These are phyloP conservation scores for Heritiera fomes DNA, from an alignment of 345 rosid genomes.

Conservation along the genomic window DNA sequence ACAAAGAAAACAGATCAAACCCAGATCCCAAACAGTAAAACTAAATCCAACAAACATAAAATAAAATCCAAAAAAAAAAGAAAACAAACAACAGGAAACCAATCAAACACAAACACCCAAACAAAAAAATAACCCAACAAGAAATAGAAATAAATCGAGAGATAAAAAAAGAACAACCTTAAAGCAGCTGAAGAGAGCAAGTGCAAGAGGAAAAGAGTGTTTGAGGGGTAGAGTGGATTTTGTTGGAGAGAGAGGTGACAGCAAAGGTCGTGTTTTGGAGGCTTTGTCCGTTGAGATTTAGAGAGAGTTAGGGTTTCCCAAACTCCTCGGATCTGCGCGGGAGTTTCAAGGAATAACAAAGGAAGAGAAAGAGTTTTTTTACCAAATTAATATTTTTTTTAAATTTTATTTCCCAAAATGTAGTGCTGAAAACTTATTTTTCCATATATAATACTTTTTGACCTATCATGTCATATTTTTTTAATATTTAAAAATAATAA, in stretches of 20 bases:
- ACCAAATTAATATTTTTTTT: too few species aligned
- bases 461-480: too few species aligned
- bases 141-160: not conserved
- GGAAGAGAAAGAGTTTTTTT: too few species aligned
- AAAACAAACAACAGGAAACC: not conserved
- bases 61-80: not conserved
- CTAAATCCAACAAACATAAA: constrained; percentile 12
- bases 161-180: constrained; percentile 11
- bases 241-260: constrained; percentile 15
- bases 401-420: too few species aligned
- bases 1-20: constrained; percentile 18
- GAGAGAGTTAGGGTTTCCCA: constrained; percentile 48
- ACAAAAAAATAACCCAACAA: not conserved
- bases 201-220: constrained; percentile 26
- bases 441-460: too few species aligned
- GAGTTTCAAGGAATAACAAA: constrained; percentile 35
- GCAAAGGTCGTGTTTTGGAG: constrained; percentile 12
- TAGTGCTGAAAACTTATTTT: too few species aligned
- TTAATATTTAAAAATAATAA: too few species aligned
- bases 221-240: not conserved
- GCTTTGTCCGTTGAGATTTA: not conserved
- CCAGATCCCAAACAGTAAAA: constrained; percentile 31
- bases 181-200: not conserved
- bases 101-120: not conserved
- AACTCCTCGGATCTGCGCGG: constrained; percentile 97